These are phyloP conservation scores for Nemophila menziesii DNA, from an alignment of 257 asterid species.

Conservation along the genomic window DNA sequence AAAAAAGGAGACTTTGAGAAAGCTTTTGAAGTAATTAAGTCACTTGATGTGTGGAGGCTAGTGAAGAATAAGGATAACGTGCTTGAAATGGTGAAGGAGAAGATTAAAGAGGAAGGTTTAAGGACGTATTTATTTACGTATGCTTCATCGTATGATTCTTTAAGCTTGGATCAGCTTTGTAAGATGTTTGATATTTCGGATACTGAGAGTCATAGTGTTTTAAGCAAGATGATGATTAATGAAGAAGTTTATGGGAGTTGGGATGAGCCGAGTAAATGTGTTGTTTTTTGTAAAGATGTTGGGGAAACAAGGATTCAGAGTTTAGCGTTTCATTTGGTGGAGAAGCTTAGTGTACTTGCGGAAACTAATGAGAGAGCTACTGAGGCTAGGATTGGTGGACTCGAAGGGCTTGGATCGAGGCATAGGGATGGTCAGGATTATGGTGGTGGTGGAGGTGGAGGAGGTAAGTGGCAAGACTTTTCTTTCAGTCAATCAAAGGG, in stretches of 20 bases:
- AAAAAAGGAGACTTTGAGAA: constrained; percentile 67
- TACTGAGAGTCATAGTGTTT: constrained; percentile 51
- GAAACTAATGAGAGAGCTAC: constrained; percentile 78
- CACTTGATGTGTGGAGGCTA: constrained; percentile 85
- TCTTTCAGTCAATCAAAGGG: constrained; percentile 60
- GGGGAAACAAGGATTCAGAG: constrained; percentile 73
- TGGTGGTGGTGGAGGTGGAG: constrained; percentile 44
- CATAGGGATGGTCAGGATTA: constrained; percentile 84
- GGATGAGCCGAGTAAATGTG: constrained; percentile 89
- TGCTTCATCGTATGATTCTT: constrained; percentile 54
- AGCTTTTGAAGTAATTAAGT: constrained; percentile 51
- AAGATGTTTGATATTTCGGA: constrained; percentile 73
- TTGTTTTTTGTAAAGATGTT: constrained; percentile 71
- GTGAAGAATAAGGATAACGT: constrained; percentile 53
- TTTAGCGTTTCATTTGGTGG: constrained; percentile 67
- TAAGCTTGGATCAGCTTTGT: constrained; percentile 69
- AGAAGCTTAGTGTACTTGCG: constrained; percentile 66
- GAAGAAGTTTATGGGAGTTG: constrained; percentile 92
- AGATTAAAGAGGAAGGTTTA: constrained; percentile 85
- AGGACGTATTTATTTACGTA: constrained; percentile 82
- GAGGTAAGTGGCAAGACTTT: constrained; percentile 74
- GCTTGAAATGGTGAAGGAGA: constrained; percentile 69
- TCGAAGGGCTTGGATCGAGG: constrained; percentile 68
- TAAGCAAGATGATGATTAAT: constrained; percentile 75
- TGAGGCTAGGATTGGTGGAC: constrained; percentile 58